Evolutionary conservation across 192 early-diverging fungal species (phyloP).

Genomic region (Entomortierella chlamydospora): DNA sequence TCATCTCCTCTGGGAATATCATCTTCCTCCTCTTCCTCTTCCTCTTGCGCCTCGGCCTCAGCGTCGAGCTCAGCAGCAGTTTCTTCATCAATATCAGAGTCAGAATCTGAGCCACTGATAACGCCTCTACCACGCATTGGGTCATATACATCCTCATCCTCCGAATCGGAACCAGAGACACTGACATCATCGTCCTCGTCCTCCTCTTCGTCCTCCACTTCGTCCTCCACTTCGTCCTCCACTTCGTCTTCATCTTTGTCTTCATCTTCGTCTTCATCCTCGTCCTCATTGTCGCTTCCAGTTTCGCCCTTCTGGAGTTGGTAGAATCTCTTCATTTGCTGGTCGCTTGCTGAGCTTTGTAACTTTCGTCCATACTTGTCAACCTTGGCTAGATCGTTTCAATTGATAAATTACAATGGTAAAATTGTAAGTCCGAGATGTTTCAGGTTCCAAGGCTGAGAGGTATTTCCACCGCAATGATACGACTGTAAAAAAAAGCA

Average conservation of each 20-base stretch:
- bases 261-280: slow-evolving; percentile 38
- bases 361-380: slow-evolving; percentile 82
- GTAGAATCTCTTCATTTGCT: slow-evolving; percentile 82
- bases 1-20: slow-evolving; percentile 67
- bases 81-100: slow-evolving; percentile 60
- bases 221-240: slow-evolving; percentile 54
- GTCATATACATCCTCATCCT: slow-evolving; percentile 61
- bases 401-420: background rate
- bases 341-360: slow-evolving; percentile 55
- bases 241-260: slow-evolving; percentile 52
- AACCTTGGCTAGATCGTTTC: slow-evolving; percentile 63
- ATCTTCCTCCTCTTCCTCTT: slow-evolving; percentile 62
- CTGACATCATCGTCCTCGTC: slow-evolving; percentile 53
- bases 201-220: slow-evolving; percentile 53
- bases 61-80: slow-evolving; percentile 52
- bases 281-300: slow-evolving; percentile 50
- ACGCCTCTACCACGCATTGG: slow-evolving; percentile 86
- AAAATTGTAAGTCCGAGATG: background rate
- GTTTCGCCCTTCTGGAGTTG: slow-evolving; percentile 68
- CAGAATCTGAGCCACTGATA: slow-evolving; percentile 67
- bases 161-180: slow-evolving; percentile 36
- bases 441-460: no score
- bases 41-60: slow-evolving; percentile 55
- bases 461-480: no score
- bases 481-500: no score